A percentile compares a stretch with the other conserved stretches of the same genome.
phyloP scores from a whole-genome alignment of 2,329 filamentous ascomycete genomes.

The Kalmusia sp. region DNA sequence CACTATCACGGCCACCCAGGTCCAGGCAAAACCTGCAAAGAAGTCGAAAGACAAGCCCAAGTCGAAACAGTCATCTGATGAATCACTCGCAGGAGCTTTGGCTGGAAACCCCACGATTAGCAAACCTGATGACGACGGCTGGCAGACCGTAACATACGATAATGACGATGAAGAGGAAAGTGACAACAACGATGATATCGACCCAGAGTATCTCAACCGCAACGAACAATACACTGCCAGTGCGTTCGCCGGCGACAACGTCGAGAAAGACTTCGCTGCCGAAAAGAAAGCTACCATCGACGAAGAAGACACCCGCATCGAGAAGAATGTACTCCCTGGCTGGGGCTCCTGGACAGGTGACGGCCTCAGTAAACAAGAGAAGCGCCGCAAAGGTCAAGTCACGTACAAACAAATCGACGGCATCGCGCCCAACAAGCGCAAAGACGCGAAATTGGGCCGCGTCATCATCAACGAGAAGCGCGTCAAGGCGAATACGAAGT shows the following conservation, averaged over 20 bases:
- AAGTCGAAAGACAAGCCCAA: conserved; percentile 25
- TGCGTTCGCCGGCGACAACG: conserved; percentile 87
- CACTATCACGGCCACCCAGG: conserved; percentile 10
- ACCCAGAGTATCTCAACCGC: conserved; percentile 51
- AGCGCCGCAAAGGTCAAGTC: conserved; percentile 62
- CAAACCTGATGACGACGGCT: conserved; percentile 50
- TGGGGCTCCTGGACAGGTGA: conserved; percentile 94
- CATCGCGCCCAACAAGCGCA: conserved; percentile 76
- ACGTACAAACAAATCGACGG: conserved; percentile 71
- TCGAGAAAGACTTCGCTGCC: conserved; percentile 77
- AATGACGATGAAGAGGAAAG: conserved; percentile 37
- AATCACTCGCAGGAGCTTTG: conserved; percentile 23
- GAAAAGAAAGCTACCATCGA: conserved; percentile 77
- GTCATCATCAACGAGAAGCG: conserved; percentile 95
- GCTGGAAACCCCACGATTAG: conserved; percentile 41
- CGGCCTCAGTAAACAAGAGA: conserved; percentile 74
- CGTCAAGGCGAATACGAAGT: conserved; percentile 89
- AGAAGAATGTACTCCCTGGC: conserved; percentile 83
- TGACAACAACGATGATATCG: conserved; percentile 49
- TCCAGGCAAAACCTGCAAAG: conserved; percentile 10
- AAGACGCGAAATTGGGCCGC: conserved; percentile 80
- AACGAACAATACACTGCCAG: conserved; percentile 75
- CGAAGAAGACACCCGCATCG: conserved; percentile 79
- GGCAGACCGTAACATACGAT: conserved; percentile 51
- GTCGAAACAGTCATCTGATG: conserved; percentile 27